Evolutionary conservation across 306 rosid species (phyloP).

Genomic region (Quercus variabilis): DNA sequence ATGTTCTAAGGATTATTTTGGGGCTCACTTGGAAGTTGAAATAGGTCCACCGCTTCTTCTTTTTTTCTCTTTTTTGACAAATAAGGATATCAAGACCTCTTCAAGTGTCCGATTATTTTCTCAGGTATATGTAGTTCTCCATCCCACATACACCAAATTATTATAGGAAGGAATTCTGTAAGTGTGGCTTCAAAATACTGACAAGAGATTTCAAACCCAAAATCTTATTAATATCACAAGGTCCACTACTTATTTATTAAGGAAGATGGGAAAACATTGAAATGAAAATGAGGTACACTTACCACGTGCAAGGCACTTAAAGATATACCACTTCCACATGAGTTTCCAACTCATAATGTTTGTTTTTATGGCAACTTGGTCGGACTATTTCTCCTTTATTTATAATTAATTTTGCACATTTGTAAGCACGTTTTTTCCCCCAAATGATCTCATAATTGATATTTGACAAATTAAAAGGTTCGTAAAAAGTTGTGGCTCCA

Average conservation of each 20-base stretch:
- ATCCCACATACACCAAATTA: no score
- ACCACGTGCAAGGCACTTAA: slow-evolving; percentile 31
- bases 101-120: no score
- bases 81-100: fast-evolving
- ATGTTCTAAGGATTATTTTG: no score
- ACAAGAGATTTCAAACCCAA: no score
- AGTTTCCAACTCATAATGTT: not conserved
- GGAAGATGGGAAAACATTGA: not conserved
- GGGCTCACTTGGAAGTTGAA: no score
- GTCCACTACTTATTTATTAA: not conserved
- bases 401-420: not conserved
- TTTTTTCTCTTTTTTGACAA: no score
- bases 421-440: not conserved
- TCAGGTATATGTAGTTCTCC: fast-evolving
- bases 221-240: no score
- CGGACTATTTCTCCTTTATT: not conserved
- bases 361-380: not conserved
- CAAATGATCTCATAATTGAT: not conserved
- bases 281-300: slow-evolving; percentile 32
- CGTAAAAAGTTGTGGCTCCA: not conserved
- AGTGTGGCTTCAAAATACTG: no score
- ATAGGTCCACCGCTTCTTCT: no score
- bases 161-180: fast-evolving
- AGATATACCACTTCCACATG: slow-evolving; percentile 14
- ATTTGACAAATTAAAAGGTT: not conserved